These are phyloP conservation scores for Tetragonia tetragonoides DNA, from an alignment of 148 eudicot species.

Conservation along the genomic window DNA sequence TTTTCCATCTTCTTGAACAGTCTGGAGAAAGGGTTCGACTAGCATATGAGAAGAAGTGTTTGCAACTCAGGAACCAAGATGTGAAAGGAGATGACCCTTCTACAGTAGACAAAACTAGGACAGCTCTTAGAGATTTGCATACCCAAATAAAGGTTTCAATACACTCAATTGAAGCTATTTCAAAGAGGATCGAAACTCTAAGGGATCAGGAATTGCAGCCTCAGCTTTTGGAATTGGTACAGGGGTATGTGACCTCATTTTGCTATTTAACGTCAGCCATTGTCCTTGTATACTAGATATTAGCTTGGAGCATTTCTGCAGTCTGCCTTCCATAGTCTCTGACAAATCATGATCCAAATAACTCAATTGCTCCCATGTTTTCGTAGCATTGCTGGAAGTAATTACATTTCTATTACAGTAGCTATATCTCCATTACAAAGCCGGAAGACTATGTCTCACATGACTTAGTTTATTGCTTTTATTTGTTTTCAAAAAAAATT, in stretches of 20 bases:
- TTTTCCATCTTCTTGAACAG: constrained; percentile 35
- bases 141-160: constrained; percentile 94
- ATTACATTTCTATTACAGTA: no score
- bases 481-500: no score
- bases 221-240: constrained; percentile 78
- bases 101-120: constrained; percentile 66
- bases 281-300: neutral
- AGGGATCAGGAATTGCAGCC: constrained; percentile 90
- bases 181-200: constrained; percentile 85
- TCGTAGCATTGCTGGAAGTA: neutral
- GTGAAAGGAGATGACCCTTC: constrained; percentile 83
- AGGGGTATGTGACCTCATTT: constrained; percentile 60
- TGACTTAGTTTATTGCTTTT: neutral
- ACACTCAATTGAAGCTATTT: constrained; percentile 85
- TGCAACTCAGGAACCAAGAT: constrained; percentile 71
- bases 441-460: neutral
- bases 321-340: no score
- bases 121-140: constrained; percentile 71
- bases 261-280: neutral
- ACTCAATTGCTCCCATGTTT: neutral
- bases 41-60: constrained; percentile 85
- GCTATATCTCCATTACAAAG: no score
- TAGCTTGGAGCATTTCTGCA: neutral
- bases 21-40: constrained; percentile 74
- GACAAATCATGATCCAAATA: no score